phyloP scores from a whole-genome alignment of 306 rosid genomes.

The Prunus padus region DNA sequence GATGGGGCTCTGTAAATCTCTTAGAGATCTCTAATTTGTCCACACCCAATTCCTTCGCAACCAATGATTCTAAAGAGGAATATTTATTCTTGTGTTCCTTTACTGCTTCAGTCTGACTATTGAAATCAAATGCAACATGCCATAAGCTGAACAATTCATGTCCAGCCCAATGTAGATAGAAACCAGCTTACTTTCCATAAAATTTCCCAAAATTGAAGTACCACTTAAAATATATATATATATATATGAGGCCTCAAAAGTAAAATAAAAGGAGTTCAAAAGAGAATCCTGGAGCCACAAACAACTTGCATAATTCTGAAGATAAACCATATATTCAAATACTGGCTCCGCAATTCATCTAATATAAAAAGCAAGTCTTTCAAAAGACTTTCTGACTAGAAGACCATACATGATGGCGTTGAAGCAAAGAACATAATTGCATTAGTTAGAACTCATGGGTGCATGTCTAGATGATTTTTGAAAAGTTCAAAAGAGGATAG shows the following conservation, averaged over 20 bases:
- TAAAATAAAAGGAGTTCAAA: no score
- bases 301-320: background rate
- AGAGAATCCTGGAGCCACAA: no score
- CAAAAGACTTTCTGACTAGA: background rate
- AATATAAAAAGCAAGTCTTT: background rate
- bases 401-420: background rate
- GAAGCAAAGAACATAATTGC: background rate
- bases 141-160: background rate
- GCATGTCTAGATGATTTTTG: background rate
- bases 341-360: no score
- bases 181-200: background rate
- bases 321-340: background rate
- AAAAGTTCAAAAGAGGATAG: background rate
- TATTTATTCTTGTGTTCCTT: conserved; percentile 36
- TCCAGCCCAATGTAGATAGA: background rate
- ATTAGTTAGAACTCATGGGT: background rate
- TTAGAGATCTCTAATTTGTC: conserved; percentile 76
- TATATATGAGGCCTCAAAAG: background rate
- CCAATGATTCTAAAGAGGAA: conserved; percentile 55
- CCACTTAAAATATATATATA: background rate
- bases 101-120: conserved; percentile 39
- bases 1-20: conserved; percentile 52
- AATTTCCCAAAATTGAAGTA: background rate
- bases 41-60: conserved; percentile 82
- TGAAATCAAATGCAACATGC: background rate